A percentile compares a stretch with the other conserved stretches of the same genome.
These are phyloP conservation scores for Cystobasidium tubakii DNA, from an alignment of 768 basidiomycete genomes.

Conservation along the genomic window DNA sequence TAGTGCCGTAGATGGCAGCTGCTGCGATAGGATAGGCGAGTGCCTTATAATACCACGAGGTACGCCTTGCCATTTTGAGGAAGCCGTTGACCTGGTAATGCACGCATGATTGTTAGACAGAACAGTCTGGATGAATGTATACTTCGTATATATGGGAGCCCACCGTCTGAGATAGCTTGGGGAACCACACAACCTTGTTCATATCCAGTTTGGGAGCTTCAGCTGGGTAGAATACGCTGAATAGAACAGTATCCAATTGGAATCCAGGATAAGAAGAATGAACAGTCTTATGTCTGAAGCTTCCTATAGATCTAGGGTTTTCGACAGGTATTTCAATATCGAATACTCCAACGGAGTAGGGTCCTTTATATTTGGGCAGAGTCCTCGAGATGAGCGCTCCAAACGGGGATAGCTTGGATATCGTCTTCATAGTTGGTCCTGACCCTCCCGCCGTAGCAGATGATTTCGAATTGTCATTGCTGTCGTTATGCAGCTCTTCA, in stretches of 20 bases:
- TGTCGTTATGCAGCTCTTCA: neutral
- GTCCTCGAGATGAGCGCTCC: slow-evolving; percentile 48
- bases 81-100: slow-evolving; percentile 37
- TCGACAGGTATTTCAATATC: slow-evolving; percentile 49
- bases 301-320: slow-evolving; percentile 48
- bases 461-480: neutral
- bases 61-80: slow-evolving; percentile 37
- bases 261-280: neutral
- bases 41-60: slow-evolving; percentile 25
- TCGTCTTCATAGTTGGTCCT: slow-evolving; percentile 15
- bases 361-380: slow-evolving; percentile 48
- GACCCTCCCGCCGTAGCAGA: neutral
- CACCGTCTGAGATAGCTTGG: slow-evolving; percentile 31
- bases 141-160: no score
- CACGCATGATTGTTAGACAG: no score
- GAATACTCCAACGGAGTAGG: slow-evolving; percentile 48
- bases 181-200: slow-evolving; percentile 36
- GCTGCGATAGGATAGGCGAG: slow-evolving; percentile 38
- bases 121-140: no score
- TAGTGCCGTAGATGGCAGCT: slow-evolving; percentile 38
- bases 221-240: slow-evolving; percentile 43
- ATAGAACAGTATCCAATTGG: slow-evolving; percentile 38
- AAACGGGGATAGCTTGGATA: slow-evolving; percentile 42
- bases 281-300: neutral
- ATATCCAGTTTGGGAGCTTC: neutral